Evolutionary conservation across 2,329 filamentous ascomycete species (phyloP).

Genomic region (Fusarium bulbicola): DNA sequence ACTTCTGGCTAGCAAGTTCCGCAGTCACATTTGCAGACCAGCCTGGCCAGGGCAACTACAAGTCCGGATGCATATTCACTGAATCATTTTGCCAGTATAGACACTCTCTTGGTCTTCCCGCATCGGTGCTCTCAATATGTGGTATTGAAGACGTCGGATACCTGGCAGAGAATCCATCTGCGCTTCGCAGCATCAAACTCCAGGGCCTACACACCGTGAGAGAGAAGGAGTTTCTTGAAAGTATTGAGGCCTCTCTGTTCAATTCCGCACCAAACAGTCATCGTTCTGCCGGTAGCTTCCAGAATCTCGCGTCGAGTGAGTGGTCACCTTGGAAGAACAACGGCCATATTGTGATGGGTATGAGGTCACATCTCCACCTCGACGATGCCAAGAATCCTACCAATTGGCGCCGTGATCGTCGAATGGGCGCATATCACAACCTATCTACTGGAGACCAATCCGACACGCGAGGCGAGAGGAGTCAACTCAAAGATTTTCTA

Average conservation of each 20-base stretch:
- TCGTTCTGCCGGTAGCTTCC: neutral
- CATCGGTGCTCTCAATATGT: constrained; percentile 12
- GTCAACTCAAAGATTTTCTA: constrained; percentile 1
- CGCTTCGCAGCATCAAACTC: neutral
- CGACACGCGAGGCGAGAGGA: neutral
- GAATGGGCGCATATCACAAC: constrained; percentile 24
- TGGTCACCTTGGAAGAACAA: neutral
- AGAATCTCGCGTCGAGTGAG: neutral
- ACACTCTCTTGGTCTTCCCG: neutral
- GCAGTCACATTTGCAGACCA: neutral
- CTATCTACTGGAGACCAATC: neutral
- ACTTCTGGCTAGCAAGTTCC: constrained; percentile 45
- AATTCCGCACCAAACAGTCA: neutral
- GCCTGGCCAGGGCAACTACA: constrained; percentile 21
- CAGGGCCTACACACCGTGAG: neutral
- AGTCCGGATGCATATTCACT: constrained; percentile 6
- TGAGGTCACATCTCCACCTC: neutral
- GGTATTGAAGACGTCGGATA: constrained; percentile 15
- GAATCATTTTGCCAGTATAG: constrained; percentile 24
- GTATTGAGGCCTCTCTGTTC: neutral
- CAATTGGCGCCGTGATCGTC: constrained; percentile 16
- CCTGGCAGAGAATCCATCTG: constrained; percentile 3
- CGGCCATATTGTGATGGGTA: constrained; percentile 2
- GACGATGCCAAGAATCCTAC: constrained; percentile 7
- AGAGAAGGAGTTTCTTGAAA: constrained; percentile 12